Conservation (phyloP, 148 eudicot genomes). For the Tetragonia tetragonoides region DNA sequence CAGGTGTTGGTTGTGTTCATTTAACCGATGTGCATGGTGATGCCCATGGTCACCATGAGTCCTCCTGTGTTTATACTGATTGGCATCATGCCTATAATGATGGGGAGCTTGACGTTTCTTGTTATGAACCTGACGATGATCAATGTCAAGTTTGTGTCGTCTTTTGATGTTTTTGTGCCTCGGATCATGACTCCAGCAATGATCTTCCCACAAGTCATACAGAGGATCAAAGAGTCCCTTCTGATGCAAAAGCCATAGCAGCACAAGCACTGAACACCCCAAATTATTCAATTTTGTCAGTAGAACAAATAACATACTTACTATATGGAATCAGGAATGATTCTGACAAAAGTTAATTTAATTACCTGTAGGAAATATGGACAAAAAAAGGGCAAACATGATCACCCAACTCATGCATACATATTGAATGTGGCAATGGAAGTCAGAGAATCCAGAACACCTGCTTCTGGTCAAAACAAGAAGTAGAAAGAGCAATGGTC, state of each 20-base stretch:
- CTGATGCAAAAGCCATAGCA: conserved; percentile 91
- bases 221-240: conserved; percentile 95
- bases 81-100: conserved; percentile 25
- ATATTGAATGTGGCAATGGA: conserved; percentile 87
- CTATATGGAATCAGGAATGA: background rate
- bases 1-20: conserved; percentile 46
- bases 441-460: conserved; percentile 79
- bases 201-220: conserved; percentile 92
- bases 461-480: conserved; percentile 52
- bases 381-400: conserved; percentile 67
- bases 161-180: conserved; percentile 20
- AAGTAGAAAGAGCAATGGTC: background rate
- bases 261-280: conserved; percentile 54
- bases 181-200: conserved; percentile 38
- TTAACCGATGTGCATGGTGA: conserved; percentile 32
- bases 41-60: conserved; percentile 30
- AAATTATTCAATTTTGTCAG: background rate
- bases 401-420: conserved; percentile 89
- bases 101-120: conserved; percentile 41
- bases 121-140: conserved; percentile 19
- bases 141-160: conserved; percentile 25
- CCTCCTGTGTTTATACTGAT: conserved; percentile 35
- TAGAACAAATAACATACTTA: no score
- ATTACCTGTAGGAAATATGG: conserved; percentile 83
- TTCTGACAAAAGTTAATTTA: background rate